phyloP scores from a whole-genome alignment of 2,329 filamentous ascomycete species.

The Parastagonospora nodorum region DNA sequence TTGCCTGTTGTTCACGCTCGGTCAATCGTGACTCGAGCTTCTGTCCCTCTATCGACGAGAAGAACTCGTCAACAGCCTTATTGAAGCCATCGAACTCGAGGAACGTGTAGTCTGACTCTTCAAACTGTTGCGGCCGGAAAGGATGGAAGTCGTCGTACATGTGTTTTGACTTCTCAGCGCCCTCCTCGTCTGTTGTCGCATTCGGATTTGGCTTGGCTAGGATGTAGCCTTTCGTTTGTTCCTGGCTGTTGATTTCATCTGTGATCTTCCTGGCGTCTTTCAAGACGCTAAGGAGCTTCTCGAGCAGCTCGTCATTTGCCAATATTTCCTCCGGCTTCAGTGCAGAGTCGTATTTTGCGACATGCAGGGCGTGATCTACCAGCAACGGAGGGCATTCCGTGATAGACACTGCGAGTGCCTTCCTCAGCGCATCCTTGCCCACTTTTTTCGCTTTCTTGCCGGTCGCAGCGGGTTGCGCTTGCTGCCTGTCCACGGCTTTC shows the following conservation, averaged over 20 bases:
- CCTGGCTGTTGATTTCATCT: slow-evolving; percentile 68
- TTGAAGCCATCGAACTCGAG: slow-evolving; percentile 86
- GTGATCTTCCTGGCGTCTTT: slow-evolving; percentile 72
- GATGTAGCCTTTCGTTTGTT: slow-evolving; percentile 80
- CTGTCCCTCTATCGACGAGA: slow-evolving; percentile 93
- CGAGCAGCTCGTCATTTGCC: slow-evolving; percentile 66
- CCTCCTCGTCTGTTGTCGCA: slow-evolving; percentile 45
- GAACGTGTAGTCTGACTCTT: slow-evolving; percentile 68
- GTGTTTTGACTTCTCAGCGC: slow-evolving; percentile 54
- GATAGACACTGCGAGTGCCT: slow-evolving; percentile 80
- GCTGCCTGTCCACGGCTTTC: slow-evolving; percentile 65
- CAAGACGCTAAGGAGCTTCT: slow-evolving; percentile 70
- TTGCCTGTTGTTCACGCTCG: slow-evolving; percentile 81
- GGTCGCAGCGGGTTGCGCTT: slow-evolving; percentile 53
- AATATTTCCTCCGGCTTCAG: slow-evolving; percentile 72
- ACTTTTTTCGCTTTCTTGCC: slow-evolving; percentile 75
- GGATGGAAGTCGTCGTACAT: slow-evolving; percentile 96
- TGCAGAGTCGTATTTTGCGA: slow-evolving; percentile 70
- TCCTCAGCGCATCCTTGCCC: slow-evolving; percentile 74
- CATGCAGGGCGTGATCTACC: slow-evolving; percentile 80
- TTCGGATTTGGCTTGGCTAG: slow-evolving; percentile 67
- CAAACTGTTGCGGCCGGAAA: slow-evolving; percentile 81
- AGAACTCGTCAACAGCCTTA: slow-evolving; percentile 93
- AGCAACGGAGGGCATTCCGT: slow-evolving; percentile 87
- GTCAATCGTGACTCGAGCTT: slow-evolving; percentile 82